These are phyloP conservation scores for Exutisphaerella laricina DNA, from an alignment of 2,329 filamentous ascomycete genomes.

Conservation along the genomic window DNA sequence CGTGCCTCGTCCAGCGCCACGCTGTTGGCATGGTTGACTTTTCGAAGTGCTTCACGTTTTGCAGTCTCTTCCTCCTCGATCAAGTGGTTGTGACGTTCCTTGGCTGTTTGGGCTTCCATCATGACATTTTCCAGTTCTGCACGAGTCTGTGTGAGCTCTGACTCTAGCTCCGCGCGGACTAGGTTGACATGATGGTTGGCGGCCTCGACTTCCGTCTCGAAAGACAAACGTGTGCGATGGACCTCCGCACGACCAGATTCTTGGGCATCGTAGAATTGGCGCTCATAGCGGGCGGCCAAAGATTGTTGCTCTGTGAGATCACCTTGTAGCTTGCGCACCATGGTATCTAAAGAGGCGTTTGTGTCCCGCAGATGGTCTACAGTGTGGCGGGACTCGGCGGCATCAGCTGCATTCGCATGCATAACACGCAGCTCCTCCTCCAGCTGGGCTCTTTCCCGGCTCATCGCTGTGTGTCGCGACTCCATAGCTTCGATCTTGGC, in stretches of 20 bases:
- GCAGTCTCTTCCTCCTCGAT: constrained; percentile 72
- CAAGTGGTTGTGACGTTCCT: constrained; percentile 75
- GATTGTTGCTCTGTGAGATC: constrained; percentile 70
- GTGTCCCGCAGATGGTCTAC: constrained; percentile 43
- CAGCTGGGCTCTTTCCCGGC: constrained; percentile 40
- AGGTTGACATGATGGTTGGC: constrained; percentile 82
- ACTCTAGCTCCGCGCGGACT: constrained; percentile 74
- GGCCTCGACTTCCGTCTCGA: constrained; percentile 76
- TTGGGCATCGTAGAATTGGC: constrained; percentile 77
- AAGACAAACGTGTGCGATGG: constrained; percentile 68
- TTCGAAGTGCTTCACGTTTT: constrained; percentile 55
- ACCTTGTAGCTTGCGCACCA: constrained; percentile 33
- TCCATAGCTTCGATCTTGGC: constrained; percentile 51
- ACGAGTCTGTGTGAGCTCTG: constrained; percentile 66
- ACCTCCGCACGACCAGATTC: constrained; percentile 76
- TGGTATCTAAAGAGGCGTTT: constrained; percentile 26
- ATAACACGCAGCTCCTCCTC: constrained; percentile 44
- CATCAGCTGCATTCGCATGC: constrained; percentile 61
- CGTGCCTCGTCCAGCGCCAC: constrained; percentile 51
- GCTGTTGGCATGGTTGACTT: constrained; percentile 49
- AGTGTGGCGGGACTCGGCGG: constrained; percentile 72
- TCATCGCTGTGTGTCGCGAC: constrained; percentile 45
- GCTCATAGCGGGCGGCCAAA: constrained; percentile 62
- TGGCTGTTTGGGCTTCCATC: constrained; percentile 73
- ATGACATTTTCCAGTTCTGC: constrained; percentile 70